phyloP scores from a whole-genome alignment of 768 basidiomycete genomes.

The Boletus eberwhitei region DNA sequence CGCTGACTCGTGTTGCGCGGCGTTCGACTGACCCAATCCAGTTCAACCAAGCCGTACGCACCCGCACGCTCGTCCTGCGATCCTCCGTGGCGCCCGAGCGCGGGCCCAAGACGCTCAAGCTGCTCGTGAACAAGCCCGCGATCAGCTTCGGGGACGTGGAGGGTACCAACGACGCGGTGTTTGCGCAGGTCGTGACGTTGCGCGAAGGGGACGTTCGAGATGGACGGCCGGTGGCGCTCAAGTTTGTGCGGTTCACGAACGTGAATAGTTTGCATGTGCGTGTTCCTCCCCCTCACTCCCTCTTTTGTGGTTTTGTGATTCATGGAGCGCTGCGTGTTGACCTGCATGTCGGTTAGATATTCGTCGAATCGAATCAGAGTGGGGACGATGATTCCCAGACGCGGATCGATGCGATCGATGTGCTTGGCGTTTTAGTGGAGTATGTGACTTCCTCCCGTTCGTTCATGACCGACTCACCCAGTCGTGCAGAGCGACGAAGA shows the following conservation, averaged over 20 bases:
- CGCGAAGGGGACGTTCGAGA: slow-evolving; percentile 43
- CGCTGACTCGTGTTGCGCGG: no score
- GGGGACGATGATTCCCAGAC: slow-evolving; percentile 51
- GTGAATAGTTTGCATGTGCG: slow-evolving; percentile 64
- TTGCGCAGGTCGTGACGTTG: slow-evolving; percentile 57
- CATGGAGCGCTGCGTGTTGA: background rate
- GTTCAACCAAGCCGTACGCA: slow-evolving; percentile 69
- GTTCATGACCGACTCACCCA: slow-evolving; percentile 1
- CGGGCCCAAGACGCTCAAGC: slow-evolving; percentile 60
- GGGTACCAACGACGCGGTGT: slow-evolving; percentile 44
- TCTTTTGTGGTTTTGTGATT: no score
- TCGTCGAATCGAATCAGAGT: slow-evolving; percentile 65
- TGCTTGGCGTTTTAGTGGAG: slow-evolving; percentile 59
- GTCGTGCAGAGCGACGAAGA: slow-evolving; percentile 34
- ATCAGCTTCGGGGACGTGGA: slow-evolving; percentile 69
- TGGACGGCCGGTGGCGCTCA: slow-evolving; percentile 47
- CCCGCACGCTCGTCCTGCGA: slow-evolving; percentile 56
- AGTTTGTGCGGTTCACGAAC: slow-evolving; percentile 66
- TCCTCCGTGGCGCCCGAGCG: slow-evolving; percentile 34
- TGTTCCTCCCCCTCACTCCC: background rate
- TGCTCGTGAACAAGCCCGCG: slow-evolving; percentile 56
- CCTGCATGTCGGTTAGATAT: slow-evolving; percentile 45
- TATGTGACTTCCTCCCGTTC: slow-evolving; percentile 31
- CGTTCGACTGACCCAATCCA: slow-evolving; percentile 18
- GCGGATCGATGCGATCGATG: slow-evolving; percentile 63